Conservation (phyloP, 192 early-diverging fungal genomes). For the Coemansia brasiliensis region DNA sequence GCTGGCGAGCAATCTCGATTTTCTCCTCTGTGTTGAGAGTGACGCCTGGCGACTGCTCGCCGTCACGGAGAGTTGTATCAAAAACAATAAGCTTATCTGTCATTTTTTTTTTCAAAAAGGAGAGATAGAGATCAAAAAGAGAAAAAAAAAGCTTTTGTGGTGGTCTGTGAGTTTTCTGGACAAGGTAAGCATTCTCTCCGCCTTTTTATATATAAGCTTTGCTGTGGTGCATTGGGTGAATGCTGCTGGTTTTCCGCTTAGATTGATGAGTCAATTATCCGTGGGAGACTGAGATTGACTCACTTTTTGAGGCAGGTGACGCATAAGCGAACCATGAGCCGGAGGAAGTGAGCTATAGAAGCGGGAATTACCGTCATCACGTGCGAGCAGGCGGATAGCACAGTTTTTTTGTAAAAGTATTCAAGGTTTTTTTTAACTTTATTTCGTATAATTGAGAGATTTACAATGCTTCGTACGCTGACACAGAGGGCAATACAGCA, state of each 20-base stretch:
- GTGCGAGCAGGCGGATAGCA: constrained; percentile 2
- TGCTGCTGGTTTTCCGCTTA: too few species aligned
- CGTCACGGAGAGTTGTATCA: constrained; percentile 95
- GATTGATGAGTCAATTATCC: too few species aligned
- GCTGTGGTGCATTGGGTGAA: too few species aligned
- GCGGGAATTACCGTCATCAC: too few species aligned
- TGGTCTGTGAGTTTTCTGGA: background rate
- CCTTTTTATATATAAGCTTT: too few species aligned
- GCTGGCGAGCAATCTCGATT: constrained; percentile 89
- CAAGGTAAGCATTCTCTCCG: too few species aligned
- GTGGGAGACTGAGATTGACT: background rate
- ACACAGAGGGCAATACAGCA: background rate
- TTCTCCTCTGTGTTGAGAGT: constrained; percentile 92
- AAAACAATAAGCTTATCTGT: constrained; percentile 86
- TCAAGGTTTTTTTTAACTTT: background rate
- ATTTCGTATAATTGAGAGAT: background rate
- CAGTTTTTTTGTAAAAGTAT: too few species aligned
- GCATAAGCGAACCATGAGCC: background rate
- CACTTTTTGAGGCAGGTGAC: background rate
- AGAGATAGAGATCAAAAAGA: background rate
- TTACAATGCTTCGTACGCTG: constrained; percentile 6
- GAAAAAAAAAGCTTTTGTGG: background rate
- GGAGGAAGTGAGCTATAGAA: too few species aligned
- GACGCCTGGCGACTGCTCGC: constrained; percentile 97
- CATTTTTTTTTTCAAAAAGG: background rate